Evolutionary conservation across 192 early-diverging fungal species (phyloP).

Genomic region (Spinellus fusiger): DNA sequence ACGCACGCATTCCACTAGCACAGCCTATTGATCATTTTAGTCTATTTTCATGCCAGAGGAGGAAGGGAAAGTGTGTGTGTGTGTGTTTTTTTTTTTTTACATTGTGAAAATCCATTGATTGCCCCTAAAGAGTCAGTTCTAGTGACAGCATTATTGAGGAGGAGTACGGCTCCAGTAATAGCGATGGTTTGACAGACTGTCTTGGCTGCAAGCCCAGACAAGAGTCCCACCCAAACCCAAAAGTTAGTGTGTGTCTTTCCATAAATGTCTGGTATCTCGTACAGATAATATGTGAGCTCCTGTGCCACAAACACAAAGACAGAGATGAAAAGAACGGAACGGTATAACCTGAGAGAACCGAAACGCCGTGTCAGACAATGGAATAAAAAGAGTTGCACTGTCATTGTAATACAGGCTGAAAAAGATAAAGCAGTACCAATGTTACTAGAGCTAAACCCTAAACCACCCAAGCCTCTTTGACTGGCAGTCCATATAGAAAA

Average conservation of each 20-base stretch:
- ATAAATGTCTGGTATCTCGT: conserved; percentile 10
- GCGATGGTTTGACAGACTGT: conserved; percentile 17
- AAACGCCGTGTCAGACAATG: conserved; percentile 36
- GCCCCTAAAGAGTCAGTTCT: conserved; percentile 36
- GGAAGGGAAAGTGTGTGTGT: no score
- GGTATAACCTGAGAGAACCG: conserved; percentile 41
- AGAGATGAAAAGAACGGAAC: conserved; percentile 13
- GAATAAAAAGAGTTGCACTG: conserved; percentile 43
- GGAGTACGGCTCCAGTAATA: conserved; percentile 37
- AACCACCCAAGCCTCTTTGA: conserved; percentile 34
- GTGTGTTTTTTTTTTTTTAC: no score
- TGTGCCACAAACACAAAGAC: conserved; percentile 8
- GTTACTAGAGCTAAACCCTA: conserved; percentile 40
- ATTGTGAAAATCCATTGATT: conserved; percentile 53
- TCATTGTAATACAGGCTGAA: conserved; percentile 35
- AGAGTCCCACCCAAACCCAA: conserved; percentile 26
- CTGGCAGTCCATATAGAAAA: conserved; percentile 23
- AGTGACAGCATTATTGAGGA: conserved; percentile 45
- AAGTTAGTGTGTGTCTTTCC: background rate
- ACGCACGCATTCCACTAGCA: no score
- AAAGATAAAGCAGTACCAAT: conserved; percentile 46
- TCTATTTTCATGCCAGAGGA: no score
- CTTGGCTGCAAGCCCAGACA: conserved; percentile 11
- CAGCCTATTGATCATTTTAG: no score
- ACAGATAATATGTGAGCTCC: conserved; percentile 6